These are phyloP conservation scores for Orbilia javanica DNA, from an alignment of 2,329 filamentous ascomycete species.

Conservation along the genomic window DNA sequence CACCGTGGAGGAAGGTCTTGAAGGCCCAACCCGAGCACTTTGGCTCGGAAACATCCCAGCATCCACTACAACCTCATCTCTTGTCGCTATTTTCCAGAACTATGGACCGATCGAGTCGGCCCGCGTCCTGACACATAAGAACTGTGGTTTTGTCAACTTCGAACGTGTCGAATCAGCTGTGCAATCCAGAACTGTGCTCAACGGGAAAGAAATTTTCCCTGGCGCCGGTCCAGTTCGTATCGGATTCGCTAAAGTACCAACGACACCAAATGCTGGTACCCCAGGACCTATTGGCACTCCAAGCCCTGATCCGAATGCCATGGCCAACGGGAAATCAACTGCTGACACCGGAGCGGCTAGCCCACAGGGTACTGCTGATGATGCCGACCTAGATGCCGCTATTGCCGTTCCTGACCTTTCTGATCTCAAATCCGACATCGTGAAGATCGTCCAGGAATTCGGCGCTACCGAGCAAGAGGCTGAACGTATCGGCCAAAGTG, in stretches of 20 bases:
- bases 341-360: constrained; percentile 63
- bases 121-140: constrained; percentile 96
- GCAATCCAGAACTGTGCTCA: constrained; percentile 85
- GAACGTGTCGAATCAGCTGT: constrained; percentile 91
- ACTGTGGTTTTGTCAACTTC: constrained; percentile 98
- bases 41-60: constrained; percentile 98
- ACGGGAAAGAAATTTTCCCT: constrained; percentile 98
- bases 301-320: constrained; percentile 85
- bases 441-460: constrained; percentile 87
- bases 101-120: constrained; percentile 92
- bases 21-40: constrained; percentile 89
- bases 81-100: constrained; percentile 94
- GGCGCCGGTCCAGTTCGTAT: constrained; percentile 94
- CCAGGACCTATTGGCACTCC: constrained; percentile 89
- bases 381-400: constrained; percentile 65
- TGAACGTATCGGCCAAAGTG: constrained; percentile 76
- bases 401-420: constrained; percentile 78
- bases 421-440: constrained; percentile 85
- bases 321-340: constrained; percentile 64
- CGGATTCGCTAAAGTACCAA: constrained; percentile 96
- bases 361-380: constrained; percentile 64
- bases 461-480: constrained; percentile 85
- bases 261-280: constrained; percentile 79
- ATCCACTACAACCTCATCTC: constrained; percentile 93
- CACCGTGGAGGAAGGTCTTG: constrained; percentile 79